These are phyloP conservation scores for Coniella vitis DNA, from an alignment of 2,329 filamentous ascomycete genomes.

Conservation along the genomic window DNA sequence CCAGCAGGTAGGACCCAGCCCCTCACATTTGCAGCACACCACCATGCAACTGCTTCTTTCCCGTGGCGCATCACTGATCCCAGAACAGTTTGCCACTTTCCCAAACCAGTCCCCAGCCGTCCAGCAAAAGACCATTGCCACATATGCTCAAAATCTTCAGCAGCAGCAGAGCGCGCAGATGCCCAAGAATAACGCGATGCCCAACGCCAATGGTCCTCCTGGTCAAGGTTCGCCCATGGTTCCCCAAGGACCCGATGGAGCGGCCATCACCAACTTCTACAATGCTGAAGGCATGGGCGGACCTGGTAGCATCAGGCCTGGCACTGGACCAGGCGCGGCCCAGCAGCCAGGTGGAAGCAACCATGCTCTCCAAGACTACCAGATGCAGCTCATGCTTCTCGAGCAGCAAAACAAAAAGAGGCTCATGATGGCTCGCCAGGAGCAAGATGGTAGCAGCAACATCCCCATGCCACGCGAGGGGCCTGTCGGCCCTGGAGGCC, in stretches of 20 bases:
- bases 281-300: constrained; percentile 55
- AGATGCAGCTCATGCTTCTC: constrained; percentile 82
- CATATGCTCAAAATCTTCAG: constrained; percentile 78
- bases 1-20: constrained; percentile 55
- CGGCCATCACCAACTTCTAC: constrained; percentile 52
- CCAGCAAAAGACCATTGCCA: constrained; percentile 78
- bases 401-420: constrained; percentile 86
- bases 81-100: constrained; percentile 66
- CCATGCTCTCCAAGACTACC: constrained; percentile 79
- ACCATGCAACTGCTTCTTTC: constrained; percentile 48
- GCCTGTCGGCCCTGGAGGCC: constrained; percentile 45
- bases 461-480: constrained; percentile 45
- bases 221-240: constrained; percentile 81
- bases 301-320: constrained; percentile 51
- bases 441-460: constrained; percentile 61
- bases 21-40: constrained; percentile 40
- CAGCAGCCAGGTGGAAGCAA: constrained; percentile 55
- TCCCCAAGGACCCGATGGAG: constrained; percentile 60
- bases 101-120: constrained; percentile 48
- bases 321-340: constrained; percentile 36
- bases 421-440: constrained; percentile 72
- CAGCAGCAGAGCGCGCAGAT: constrained; percentile 77
- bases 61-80: constrained; percentile 65
- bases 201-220: constrained; percentile 63
- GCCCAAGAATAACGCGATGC: constrained; percentile 67